phyloP scores from a whole-genome alignment of 31 red algal genomes.

The Bonnemaisonia californica region DNA sequence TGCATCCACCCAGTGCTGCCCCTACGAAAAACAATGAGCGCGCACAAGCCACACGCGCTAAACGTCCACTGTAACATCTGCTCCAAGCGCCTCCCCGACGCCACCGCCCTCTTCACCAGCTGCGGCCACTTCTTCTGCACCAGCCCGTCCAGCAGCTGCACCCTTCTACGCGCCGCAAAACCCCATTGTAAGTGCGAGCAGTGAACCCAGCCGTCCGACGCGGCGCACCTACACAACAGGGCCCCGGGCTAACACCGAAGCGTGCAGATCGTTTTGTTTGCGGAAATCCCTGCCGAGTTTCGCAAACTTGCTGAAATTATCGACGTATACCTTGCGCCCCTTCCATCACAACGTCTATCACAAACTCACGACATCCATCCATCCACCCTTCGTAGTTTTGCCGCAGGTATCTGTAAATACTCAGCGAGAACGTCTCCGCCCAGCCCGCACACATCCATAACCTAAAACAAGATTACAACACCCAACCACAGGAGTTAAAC shows the following conservation, averaged over 20 bases:
- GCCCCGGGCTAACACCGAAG: not conserved
- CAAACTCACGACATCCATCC: not conserved
- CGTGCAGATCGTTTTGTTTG: constrained; percentile 23
- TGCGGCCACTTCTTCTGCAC: constrained; percentile 55
- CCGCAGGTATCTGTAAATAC: not conserved
- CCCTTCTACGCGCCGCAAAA: not conserved
- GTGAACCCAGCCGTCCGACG: constrained; percentile 12
- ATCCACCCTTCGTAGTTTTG: constrained; percentile 9
- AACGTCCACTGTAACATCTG: constrained; percentile 30
- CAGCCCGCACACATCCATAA: not conserved
- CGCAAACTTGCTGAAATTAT: constrained; percentile 27
- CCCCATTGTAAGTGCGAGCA: constrained; percentile 25
- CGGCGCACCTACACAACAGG: constrained; percentile 15
- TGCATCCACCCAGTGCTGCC: too few relatives aligned
- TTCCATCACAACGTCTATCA: not conserved
- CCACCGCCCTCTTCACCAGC: constrained; percentile 25
- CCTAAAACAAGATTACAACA: not conserved
- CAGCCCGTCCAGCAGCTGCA: not conserved
- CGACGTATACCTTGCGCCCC: constrained; percentile 10
- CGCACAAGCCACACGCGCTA: not conserved
- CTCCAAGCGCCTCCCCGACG: constrained; percentile 16
- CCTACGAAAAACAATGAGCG: too few relatives aligned
- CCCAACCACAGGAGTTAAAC: not conserved
- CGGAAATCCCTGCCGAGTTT: constrained; percentile 2
- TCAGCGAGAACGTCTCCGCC: not conserved